These are phyloP conservation scores for Lichenothelia convexa DNA, from an alignment of 495 filamentous ascomycete genomes.

Conservation along the genomic window DNA sequence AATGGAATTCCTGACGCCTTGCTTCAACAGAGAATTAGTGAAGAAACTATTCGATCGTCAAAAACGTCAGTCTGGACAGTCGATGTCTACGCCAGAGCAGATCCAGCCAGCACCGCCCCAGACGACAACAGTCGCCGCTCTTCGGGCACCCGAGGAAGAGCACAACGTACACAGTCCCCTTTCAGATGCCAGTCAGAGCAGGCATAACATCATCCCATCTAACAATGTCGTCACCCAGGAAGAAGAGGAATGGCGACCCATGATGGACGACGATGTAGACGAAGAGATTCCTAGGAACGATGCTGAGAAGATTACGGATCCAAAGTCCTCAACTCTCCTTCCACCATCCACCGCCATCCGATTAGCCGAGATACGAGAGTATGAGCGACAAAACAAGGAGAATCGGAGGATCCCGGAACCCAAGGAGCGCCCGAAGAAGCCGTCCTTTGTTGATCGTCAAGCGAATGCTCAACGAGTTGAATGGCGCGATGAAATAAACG, in stretches of 20 bases:
- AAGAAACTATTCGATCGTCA: background rate
- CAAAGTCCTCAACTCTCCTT: no score
- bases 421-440: constrained; percentile 6
- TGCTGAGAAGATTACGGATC: no score
- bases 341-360: constrained; percentile 1
- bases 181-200: no score
- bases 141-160: no score
- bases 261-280: background rate
- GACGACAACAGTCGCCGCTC: constrained; percentile 1
- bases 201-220: no score
- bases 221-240: no score
- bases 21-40: no score
- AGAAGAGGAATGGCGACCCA: no score
- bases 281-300: constrained; percentile 4
- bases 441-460: constrained; percentile 24
- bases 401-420: constrained; percentile 11
- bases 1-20: no score
- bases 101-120: background rate
- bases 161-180: no score
- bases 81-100: background rate
- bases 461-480: constrained; percentile 15
- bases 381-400: constrained; percentile 11
- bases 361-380: constrained; percentile 3
- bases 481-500: constrained; percentile 15
- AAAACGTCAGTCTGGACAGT: background rate